Conservation (phyloP, 495 filamentous ascomycete species). For the Penicillium silybi region DNA sequence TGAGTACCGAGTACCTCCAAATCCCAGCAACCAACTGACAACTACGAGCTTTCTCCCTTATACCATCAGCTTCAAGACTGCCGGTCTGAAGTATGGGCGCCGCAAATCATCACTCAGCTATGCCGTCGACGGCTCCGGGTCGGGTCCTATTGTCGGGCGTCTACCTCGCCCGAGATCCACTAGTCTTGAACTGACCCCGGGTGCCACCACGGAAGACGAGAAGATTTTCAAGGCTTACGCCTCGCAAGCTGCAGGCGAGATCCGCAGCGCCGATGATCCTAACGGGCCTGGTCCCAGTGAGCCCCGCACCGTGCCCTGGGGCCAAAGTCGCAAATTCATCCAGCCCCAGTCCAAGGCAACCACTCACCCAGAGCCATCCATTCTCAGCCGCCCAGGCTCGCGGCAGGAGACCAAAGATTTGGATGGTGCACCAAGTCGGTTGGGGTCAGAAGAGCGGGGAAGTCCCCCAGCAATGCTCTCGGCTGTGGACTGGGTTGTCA, state of each 20-base stretch:
- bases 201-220: slow-evolving; percentile 53
- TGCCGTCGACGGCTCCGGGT: slow-evolving; percentile 38
- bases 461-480: slow-evolving; percentile 56
- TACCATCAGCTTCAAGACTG: slow-evolving; percentile 35
- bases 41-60: slow-evolving; percentile 34
- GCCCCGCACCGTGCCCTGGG: slow-evolving; percentile 63
- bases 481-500: slow-evolving; percentile 67
- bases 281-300: slow-evolving; percentile 51
- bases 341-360: slow-evolving; percentile 71
- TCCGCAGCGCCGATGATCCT: slow-evolving; percentile 24
- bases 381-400: slow-evolving; percentile 54
- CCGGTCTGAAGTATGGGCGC: slow-evolving; percentile 13
- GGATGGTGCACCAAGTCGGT: slow-evolving; percentile 4
- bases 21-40: slow-evolving; percentile 3
- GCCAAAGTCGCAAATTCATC: slow-evolving; percentile 54
- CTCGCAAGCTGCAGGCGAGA: slow-evolving; percentile 28
- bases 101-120: slow-evolving; percentile 24
- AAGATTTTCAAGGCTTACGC: slow-evolving; percentile 54
- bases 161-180: slow-evolving; percentile 18
- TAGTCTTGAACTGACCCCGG: slow-evolving; percentile 53
- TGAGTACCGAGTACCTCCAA: slow-evolving; percentile 9
- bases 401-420: slow-evolving; percentile 16
- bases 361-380: slow-evolving; percentile 60
- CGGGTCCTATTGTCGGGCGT: slow-evolving; percentile 29
- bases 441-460: slow-evolving; percentile 8